Conservation (phyloP, 352 stramenopile genomes). For the Pythium phragmitis region DNA sequence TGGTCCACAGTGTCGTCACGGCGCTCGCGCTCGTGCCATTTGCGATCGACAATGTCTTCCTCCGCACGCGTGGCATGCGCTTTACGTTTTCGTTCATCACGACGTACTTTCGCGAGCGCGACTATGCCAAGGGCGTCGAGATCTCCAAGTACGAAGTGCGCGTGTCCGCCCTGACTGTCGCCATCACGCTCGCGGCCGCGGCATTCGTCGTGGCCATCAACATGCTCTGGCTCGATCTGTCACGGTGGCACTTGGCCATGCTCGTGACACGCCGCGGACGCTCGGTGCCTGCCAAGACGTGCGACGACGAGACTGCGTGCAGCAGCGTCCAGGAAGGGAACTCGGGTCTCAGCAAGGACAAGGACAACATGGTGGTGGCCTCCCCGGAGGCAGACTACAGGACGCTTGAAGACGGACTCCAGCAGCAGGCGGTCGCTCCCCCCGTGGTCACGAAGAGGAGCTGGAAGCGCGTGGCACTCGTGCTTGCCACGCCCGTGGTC, state of each 20-base stretch:
- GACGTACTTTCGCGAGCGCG: slow-evolving; percentile 19
- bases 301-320: no score
- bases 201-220: background rate
- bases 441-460: no score
- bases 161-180: background rate
- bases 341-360: no score
- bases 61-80: slow-evolving; percentile 21
- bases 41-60: slow-evolving; percentile 17
- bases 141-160: background rate
- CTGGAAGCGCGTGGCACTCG: no score
- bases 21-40: slow-evolving; percentile 19
- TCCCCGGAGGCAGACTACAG: no score
- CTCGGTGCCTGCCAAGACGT: no score
- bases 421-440: no score
- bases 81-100: slow-evolving; percentile 24
- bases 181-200: background rate
- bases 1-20: slow-evolving; percentile 27
- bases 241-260: background rate
- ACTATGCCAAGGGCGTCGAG: background rate
- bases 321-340: no score
- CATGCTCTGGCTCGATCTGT: background rate
- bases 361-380: no score
- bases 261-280: background rate
- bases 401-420: no score
- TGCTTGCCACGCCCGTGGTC: slow-evolving; percentile 42